Percentiles rank a stretch among this genome's conserved stretches.
Evolutionary conservation across 2,329 filamentous ascomycete species (phyloP).

Genomic region (Nothophaeocryptopus gaeumannii): DNA sequence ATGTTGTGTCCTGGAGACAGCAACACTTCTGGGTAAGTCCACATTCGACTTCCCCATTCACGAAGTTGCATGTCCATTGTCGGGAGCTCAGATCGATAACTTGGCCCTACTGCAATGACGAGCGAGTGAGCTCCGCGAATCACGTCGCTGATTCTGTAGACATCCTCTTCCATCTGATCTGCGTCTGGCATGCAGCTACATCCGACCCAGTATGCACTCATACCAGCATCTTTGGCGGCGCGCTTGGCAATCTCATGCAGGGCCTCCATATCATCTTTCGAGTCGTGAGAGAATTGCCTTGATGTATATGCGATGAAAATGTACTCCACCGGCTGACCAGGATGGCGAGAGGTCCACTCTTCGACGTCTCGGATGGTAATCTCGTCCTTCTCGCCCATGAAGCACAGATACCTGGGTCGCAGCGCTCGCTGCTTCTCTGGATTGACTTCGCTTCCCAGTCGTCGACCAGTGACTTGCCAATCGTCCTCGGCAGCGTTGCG

Average conservation of each 20-base stretch:
- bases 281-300: slow-evolving; percentile 7
- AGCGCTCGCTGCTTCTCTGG: slow-evolving; percentile 2
- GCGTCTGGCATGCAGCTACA: slow-evolving; percentile 37
- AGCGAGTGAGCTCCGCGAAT: slow-evolving; percentile 44
- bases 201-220: slow-evolving; percentile 12
- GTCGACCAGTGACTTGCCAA: not conserved
- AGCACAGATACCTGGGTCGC: slow-evolving; percentile 5
- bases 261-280: slow-evolving; percentile 5
- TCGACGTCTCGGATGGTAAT: not conserved
- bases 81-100: slow-evolving; percentile 18
- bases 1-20: slow-evolving; percentile 35
- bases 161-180: slow-evolving; percentile 23
- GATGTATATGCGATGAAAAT: slow-evolving; percentile 11
- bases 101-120: slow-evolving; percentile 42
- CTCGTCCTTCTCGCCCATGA: slow-evolving; percentile 6
- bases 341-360: not conserved
- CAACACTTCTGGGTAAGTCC: slow-evolving; percentile 48
- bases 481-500: slow-evolving; percentile 6
- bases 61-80: slow-evolving; percentile 34
- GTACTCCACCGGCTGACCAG: slow-evolving; percentile 6
- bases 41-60: slow-evolving; percentile 47
- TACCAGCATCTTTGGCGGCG: slow-evolving; percentile 30
- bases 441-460: not conserved
- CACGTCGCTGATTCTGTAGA: slow-evolving; percentile 48
- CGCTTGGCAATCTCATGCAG: slow-evolving; percentile 36